A percentile compares a stretch with the other conserved stretches of the same genome.
Conservation (phyloP, 1,284 basidiomycete genomes). For the Sporisorium graminicola region DNA sequence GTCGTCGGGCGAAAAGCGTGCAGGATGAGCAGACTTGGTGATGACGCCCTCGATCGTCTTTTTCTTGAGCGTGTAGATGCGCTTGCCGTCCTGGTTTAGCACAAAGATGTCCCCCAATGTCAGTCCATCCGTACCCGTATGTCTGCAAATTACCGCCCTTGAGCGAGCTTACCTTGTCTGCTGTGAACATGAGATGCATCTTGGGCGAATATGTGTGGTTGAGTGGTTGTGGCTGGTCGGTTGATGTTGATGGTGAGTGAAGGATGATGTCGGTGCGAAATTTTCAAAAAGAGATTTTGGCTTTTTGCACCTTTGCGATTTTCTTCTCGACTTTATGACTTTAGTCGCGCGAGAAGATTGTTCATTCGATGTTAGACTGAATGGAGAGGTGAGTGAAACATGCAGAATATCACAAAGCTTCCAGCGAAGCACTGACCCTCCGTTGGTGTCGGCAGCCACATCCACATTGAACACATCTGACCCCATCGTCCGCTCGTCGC, state of each 20-base stretch:
- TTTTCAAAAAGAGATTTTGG: slow-evolving; percentile 7
- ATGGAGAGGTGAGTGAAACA: slow-evolving; percentile 13
- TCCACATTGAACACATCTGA: neutral
- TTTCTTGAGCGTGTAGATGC: slow-evolving; percentile 69
- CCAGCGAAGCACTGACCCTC: slow-evolving; percentile 31
- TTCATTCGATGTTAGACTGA: slow-evolving; percentile 16
- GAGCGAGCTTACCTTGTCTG: slow-evolving; percentile 56
- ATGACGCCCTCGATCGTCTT: slow-evolving; percentile 58
- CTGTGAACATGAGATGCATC: slow-evolving; percentile 70
- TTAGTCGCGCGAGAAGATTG: slow-evolving; percentile 25
- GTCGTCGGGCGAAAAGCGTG: slow-evolving; percentile 69
- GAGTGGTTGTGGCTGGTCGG: too few species aligned
- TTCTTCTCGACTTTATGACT: neutral
- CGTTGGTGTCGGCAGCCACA: neutral
- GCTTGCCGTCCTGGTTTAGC: slow-evolving; percentile 62
- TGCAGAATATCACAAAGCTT: slow-evolving; percentile 33
- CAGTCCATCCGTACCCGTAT: neutral
- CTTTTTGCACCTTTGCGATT: neutral
- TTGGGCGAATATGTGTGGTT: too few species aligned
- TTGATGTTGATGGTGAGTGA: neutral
- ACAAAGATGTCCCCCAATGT: neutral
- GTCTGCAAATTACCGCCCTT: too few species aligned
- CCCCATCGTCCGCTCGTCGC: neutral
- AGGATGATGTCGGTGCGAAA: slow-evolving; percentile 11
- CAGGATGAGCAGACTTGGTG: slow-evolving; percentile 68